Evolutionary conservation across 495 filamentous ascomycete species (phyloP).

Genomic region (Pyrenula massariospora): DNA sequence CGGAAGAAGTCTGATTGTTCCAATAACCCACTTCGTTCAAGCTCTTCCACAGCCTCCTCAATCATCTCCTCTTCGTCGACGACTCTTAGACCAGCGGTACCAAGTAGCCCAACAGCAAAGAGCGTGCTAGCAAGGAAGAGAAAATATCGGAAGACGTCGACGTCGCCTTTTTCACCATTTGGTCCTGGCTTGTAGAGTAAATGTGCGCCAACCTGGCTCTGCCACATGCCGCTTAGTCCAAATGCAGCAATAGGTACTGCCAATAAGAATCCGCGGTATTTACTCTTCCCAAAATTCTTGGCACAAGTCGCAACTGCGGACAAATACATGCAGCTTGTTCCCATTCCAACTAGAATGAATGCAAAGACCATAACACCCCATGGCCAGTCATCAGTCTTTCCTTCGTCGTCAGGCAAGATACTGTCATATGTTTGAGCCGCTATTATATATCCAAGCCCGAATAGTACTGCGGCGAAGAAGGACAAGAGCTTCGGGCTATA

Average conservation of each 20-base stretch:
- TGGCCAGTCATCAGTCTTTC: conserved; percentile 47
- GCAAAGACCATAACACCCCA: conserved; percentile 75
- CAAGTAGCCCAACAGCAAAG: conserved; percentile 56
- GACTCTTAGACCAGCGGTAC: conserved; percentile 58
- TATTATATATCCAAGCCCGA: conserved; percentile 70
- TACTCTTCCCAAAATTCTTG: conserved; percentile 89
- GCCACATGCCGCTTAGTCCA: conserved; percentile 88
- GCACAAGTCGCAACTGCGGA: conserved; percentile 83
- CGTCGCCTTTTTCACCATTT: conserved; percentile 57
- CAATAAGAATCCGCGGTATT: conserved; percentile 77
- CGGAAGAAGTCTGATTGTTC: conserved; percentile 57
- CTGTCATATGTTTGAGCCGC: conserved; percentile 68
- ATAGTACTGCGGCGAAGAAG: conserved; percentile 56
- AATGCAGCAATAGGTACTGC: conserved; percentile 86
- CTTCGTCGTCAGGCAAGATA: conserved; percentile 42
- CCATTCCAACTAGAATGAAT: conserved; percentile 70
- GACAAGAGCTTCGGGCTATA: conserved; percentile 66
- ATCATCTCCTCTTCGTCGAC: conserved; percentile 62
- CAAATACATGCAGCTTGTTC: conserved; percentile 78
- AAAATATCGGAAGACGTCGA: conserved; percentile 82
- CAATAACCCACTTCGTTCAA: conserved; percentile 75
- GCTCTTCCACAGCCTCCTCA: conserved; percentile 73
- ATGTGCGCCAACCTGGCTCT: conserved; percentile 76
- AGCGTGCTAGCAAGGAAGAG: conserved; percentile 63
- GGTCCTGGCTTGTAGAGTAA: conserved; percentile 54